Base-by-base conservation (phyloP, 768 basidiomycete species). In the Nidula microcarpa region DNA sequence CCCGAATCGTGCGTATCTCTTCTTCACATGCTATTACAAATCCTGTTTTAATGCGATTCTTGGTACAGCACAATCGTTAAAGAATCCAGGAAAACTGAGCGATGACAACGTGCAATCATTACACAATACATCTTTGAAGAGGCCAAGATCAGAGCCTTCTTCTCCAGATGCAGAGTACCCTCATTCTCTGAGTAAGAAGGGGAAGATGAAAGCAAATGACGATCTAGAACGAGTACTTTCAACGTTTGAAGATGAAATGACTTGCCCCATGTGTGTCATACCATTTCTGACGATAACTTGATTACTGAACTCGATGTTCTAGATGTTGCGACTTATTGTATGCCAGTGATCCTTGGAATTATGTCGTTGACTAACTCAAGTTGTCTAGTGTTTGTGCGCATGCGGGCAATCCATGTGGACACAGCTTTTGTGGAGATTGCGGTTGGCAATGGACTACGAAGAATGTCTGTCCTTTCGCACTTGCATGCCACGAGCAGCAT, bases 241-340 rank as follows among this genome's bases (percentile, higher is more conserved):
- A 3, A 71, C 58, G n/a, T 79, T 83, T 47, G 86, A 86, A 62
- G 77, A 81, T 43, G 87, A 88, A 59, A 65, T 89, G 47, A 80
- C 71, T 13, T 91, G 89, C 65, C 80, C 89, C 1, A 86, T 91
- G 89, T 89, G 64, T 46, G 86, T 39, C 4, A 14, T 14, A 5
- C 18, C 14, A 10, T 11, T 14, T 46, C 10, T 10, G 18, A 10
- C 44, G 13, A 23, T 10, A 23, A 10, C 10, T 3, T 14, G 44
- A 14, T 14, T 75, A 18, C 50, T 43, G 36, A 33, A 18, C 30
- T 53, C 33, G 10, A 10, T 14, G 11, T 48, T 36, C 4, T 56
- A 90, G 88, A 63, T 91, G 89, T 56, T 87, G 72, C 66, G 87
- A 90, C 61, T 69, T 88, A 33, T 73, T 89, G 88, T 86, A 64